These are phyloP conservation scores for Panus rudis DNA, from an alignment of 768 basidiomycete genomes.

Conservation along the genomic window DNA sequence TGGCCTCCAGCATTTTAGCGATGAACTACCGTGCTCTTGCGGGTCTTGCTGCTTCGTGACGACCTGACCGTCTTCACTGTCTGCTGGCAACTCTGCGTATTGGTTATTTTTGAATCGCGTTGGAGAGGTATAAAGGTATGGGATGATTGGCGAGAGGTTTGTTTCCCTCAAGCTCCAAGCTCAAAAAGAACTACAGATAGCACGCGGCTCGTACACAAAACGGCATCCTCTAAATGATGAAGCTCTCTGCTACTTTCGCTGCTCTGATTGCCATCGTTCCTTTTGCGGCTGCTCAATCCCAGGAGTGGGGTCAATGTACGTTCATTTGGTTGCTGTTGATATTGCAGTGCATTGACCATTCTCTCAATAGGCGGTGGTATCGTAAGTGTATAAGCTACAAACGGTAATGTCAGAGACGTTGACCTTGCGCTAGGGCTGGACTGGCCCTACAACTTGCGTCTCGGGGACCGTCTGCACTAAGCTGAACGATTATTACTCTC, in stretches of 20 bases:
- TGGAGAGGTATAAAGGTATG: neutral
- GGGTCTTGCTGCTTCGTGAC: too few species aligned
- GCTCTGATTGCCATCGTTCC: slow-evolving; percentile 9
- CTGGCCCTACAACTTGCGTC: slow-evolving; percentile 10
- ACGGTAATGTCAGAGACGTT: too few species aligned
- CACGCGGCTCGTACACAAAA: too few species aligned
- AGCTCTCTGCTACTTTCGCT: slow-evolving; percentile 8
- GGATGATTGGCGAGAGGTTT: neutral
- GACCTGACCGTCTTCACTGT: too few species aligned
- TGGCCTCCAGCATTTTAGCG: neutral
- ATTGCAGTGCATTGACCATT: neutral
- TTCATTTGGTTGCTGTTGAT: neutral
- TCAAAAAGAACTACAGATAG: too few species aligned
- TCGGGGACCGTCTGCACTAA: slow-evolving; percentile 7
- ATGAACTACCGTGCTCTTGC: neutral
- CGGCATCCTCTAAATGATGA: too few species aligned
- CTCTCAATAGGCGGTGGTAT: neutral
- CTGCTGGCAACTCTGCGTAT: neutral
- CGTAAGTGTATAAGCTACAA: too few species aligned
- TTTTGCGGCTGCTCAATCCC: slow-evolving; percentile 8
- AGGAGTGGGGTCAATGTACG: slow-evolving; percentile 12
- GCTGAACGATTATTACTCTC: slow-evolving; percentile 11
- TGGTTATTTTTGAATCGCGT: too few species aligned
- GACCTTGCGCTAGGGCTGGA: too few species aligned
- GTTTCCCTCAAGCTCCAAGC: neutral